Base-by-base conservation (phyloP, 768 basidiomycete genomes). In the Suillus clintonianus region DNA sequence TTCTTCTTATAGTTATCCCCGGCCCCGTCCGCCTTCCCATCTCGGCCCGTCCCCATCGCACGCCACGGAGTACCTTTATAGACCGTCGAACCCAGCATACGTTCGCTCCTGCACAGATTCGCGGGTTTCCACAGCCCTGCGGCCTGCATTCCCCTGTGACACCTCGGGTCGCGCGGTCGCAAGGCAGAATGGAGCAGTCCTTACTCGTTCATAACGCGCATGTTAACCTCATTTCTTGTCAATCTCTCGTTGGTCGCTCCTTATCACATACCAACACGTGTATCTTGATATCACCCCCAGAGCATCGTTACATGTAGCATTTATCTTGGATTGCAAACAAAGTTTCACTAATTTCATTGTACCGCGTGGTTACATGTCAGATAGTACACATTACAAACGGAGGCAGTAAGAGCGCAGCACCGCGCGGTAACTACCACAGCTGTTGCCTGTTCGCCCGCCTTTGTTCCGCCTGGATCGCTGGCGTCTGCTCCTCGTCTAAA, bases 121-220 rank as follows among this genome's bases (percentile, higher is more conserved):
- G 22, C 67, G 69, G 68, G 74, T 76, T n/a, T 76, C 75, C 60
- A 75, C 74, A 2, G 75, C 75, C 5, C 62, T 77, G 55, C 72
- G 74, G 6, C 74, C 74, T 32, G 74, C 74, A 37, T 75, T 75
- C 69, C 71, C 75, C 57, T 62, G 56, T 57, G 56, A 57, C 56
- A 41, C 56, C 1, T 57, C 56, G 17, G 56, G 56, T 19, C 56
- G 56, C 24, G 56, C 39, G 6, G 39, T 57, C 17, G 37, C 10
- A 41, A 57, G 56, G 56, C 39, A 57, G 37, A 41, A 37, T 15
- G 54, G 54, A 24, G 14, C 36, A 37, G 24, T 17, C 17, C 13
- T 39, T 9, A 57, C 37, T 37, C 34, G 54, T 36, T 53, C 51
- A 15, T 34, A 34, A 55, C 34, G 22, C 36, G 37, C 27, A 27